These are phyloP conservation scores for Fagus crenata DNA, from an alignment of 306 rosid genomes.

Conservation along the genomic window DNA sequence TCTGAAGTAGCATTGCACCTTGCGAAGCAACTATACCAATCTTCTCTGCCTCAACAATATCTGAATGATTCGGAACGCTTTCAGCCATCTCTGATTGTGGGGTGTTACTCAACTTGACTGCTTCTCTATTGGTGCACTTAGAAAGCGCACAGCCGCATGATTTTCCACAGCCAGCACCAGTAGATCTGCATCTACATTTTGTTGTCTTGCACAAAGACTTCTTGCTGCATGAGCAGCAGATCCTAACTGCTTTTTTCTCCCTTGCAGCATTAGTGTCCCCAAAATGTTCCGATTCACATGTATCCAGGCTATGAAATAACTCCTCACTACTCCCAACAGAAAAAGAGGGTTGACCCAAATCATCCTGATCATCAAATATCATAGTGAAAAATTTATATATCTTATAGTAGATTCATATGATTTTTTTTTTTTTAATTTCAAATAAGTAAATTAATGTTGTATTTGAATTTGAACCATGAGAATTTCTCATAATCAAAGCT, in stretches of 20 bases:
- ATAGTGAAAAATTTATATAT: conserved; percentile 17
- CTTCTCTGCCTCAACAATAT: conserved; percentile 23
- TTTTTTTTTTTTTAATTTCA: not conserved
- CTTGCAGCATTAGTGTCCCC: conserved; percentile 28
- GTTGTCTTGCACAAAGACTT: conserved; percentile 80
- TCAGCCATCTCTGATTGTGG: conserved; percentile 39
- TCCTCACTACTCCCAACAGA: conserved; percentile 42
- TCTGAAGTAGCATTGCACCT: conserved; percentile 59
- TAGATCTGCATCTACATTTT: conserved; percentile 79
- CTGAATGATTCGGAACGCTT: conserved; percentile 27
- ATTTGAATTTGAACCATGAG: conserved; percentile 4
- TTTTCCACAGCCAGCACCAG: conserved; percentile 71
- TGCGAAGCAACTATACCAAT: conserved; percentile 38
- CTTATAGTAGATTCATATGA: not conserved
- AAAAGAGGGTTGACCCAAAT: conserved; percentile 39
- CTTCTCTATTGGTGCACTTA: conserved; percentile 79
- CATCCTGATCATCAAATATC: conserved; percentile 44
- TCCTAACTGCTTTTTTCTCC: conserved; percentile 38
- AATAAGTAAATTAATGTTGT: not conserved
- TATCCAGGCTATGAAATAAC: conserved; percentile 25
- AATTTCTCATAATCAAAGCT: conserved; percentile 4
- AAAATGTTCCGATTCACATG: conserved; percentile 43
- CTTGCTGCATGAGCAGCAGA: conserved; percentile 87
- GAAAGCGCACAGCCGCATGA: conserved; percentile 70
- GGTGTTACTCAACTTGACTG: conserved; percentile 28